Evolutionary conservation across 2,329 filamentous ascomycete species (phyloP), one percentile per base, ranked within the genome.

Genomic region (Chrysoporthe deuterocubensis): DNA sequence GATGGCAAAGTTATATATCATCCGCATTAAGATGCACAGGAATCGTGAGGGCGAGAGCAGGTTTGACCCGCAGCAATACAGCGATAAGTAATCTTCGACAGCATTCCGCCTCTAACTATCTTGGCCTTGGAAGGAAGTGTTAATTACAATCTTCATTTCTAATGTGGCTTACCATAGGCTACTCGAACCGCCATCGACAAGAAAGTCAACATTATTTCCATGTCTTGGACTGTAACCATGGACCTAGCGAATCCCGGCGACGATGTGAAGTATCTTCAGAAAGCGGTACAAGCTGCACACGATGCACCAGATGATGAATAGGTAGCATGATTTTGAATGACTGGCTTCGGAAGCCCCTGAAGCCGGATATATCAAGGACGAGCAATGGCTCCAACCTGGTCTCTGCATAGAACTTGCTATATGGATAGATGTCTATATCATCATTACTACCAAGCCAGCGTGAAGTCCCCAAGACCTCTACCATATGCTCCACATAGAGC

Each of bases 171-270:
- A 1, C 9, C 37, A 3, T 11, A 58, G 56, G 56, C 56, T 37
- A 42, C 40, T 4, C 32, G 34, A 42, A n/a, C 56, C 16, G 56
- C 56, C 34, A 37, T 58, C 13, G 56, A 58, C 3, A 58, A 58
- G 16, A 58, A 58, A 37, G 78, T 79, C 0, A 71, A 78, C 48
- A 76, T 79, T 44, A 80, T 81, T 60, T 79, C 75, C 59, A 79
- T 80, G 76, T 77, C 76, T 1, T 80, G 77, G 78, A 78, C 76
- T 1, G 76, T 80, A n/a, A 4, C 50, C 3, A n/a, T n/a, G 44
- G 44, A 48, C 6, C 21, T 54, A 4, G 21, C 50, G 50, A 54
- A 54, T 4, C 50, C 64, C 70, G 40, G 50, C 50, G 21, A 54
- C 9, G 68, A 70, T 34, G 71, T 72, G 16, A 65, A 52, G 32